Evolutionary conservation across 805 yeast species (phyloP), one percentile per base, ranked within the genome.

Genomic region (Vanderwaltozyma polyspora): DNA sequence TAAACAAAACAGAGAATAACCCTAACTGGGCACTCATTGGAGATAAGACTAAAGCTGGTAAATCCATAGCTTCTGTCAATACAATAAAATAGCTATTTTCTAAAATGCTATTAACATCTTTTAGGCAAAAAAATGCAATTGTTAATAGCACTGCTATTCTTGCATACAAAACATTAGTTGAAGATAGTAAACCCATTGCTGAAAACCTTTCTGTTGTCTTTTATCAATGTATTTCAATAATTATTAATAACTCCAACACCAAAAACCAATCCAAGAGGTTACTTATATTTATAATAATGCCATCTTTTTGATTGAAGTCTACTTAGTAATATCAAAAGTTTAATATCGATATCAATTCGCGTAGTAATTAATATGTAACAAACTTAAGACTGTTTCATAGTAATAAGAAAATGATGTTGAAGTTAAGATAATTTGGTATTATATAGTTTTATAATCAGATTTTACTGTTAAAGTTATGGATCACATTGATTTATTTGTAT

Each of bases 1-100:
- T 53, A 17, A 77, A 52, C 15, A 75, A 44, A 3, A 74, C 36
- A 2, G 74, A 66, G 25, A 75, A 46, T 1, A 70, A 33, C 1
- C 83, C 82, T 26, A 65, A 46, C 31, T 69, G 60, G 9, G 72
- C 70, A 46, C 69, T 68, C 18, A 57, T 35, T 19, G 45, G 43
- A 11, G 56, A 40, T 33, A 55, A 25, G 9, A 36, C 39, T 16
- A 54, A 41, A 25, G 59, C 51, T 19, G 65, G 67, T 35, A 75
- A 55, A 34, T 66, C 54, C 80, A 76, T 71, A 6, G 84, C 77
- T 44, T 70, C 70, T 1, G 79, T 74, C 29, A 76, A 53, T 9
- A 75, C 61, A n/a, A 72, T 34, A 10, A 68, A 57, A 32, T 72
- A 65, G 18, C 72, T 66, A 31, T 70, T 59, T 12, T 62, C 63